Evolutionary conservation across 2,329 filamentous ascomycete genomes (phyloP), one percentile per base, ranked within the genome.

Genomic region (Colletotrichum sojae): DNA sequence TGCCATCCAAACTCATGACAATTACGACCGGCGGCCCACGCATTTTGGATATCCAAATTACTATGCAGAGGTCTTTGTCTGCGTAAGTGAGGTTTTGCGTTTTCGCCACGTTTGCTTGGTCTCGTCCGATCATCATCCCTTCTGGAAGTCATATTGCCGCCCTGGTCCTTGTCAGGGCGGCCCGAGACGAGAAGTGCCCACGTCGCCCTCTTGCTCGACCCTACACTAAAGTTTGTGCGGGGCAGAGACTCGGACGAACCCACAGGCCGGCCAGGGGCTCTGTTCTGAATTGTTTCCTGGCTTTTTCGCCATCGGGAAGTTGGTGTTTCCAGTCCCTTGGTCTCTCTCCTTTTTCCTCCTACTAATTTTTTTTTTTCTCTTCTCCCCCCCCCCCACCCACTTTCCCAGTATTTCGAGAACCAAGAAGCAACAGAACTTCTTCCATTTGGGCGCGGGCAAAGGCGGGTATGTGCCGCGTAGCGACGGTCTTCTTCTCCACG

Each of bases 101-200:
- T 13, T n/a, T 15, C 12, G 20, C 31, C 46, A 25, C 45, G 5
- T 25, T 15, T 22, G 53, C 48, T 54, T 48, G 54, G 54, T 15
- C 43, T 66, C 55, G 43, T 69, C 55, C 56, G 62, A 66, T 56
- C 36, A 16, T 36, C 43, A 9, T 49, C 39, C 45, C 43, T 51
- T 56, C 31, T 56, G 20, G 55, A 55, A 60, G 53, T 12, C 40
- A 8, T 36, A 36, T 51, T 56, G 10, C 49, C 27, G 25, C 51
- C 67, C 62, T 20, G 62, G 63, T 67, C 62, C 67, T 64, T 67
- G 67, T 67, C 60, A 56, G 51, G 56, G 25, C 67, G 67, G 67
- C 49, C 67, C 67, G 67, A 69, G 45, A 67, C 51, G 62, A 69
- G 18, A 20, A 6, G 46, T 15, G 46, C 18, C 20, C 46, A 22